Base-by-base conservation (phyloP, 2,329 filamentous ascomycete species). In the Fusarium nanum region DNA sequence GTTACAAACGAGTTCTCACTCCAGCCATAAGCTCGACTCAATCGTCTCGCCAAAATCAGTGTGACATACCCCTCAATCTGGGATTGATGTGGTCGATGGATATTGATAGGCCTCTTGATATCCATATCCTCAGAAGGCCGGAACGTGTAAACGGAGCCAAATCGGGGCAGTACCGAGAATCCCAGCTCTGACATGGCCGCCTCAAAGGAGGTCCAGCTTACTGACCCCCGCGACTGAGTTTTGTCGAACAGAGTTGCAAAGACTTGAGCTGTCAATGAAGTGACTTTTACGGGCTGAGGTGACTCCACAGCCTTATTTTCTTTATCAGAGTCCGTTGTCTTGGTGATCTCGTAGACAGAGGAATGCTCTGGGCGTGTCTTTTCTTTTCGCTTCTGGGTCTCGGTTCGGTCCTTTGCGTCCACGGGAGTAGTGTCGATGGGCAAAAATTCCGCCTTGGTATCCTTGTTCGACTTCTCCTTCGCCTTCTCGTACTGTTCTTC, bases 131-230 rank as follows among this genome's bases (percentile, higher is more conserved):
- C 68, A 0, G 80, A 76, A 0, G 80, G 81, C 1, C 54, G 45
- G 57, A 83, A 83, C 1, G 79, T 84, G 65, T 80, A 83, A 3
- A 82, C 77, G 0, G 83, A 84, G 5, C 83, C 82, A 37, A 78
- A 78, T 60, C 77, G 81, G 2, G 82, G 79, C 3, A 78, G 12
- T 4, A 84, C 74, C 0, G 80, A 81, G 64, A 85, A 85, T 3
- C 77, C 78, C 34, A 84, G 32, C 9, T 82, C 81, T 1, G 68
- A 74, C 79, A 85, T 81, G 23, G 82, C 83, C 1, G 75, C 69
- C 54, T 79, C 77, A 28, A 86, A 85, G 0, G 76, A 73, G 0
- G 63, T 41, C 82, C 81, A 83, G 49, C 47, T 69, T 2, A 82
- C 70, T 1, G 78, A 74, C 0, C 78, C 72, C 2, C 78, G 77